phyloP scores from a whole-genome alignment of 2,329 filamentous ascomycete genomes.

The Colletotrichum costaricense region DNA sequence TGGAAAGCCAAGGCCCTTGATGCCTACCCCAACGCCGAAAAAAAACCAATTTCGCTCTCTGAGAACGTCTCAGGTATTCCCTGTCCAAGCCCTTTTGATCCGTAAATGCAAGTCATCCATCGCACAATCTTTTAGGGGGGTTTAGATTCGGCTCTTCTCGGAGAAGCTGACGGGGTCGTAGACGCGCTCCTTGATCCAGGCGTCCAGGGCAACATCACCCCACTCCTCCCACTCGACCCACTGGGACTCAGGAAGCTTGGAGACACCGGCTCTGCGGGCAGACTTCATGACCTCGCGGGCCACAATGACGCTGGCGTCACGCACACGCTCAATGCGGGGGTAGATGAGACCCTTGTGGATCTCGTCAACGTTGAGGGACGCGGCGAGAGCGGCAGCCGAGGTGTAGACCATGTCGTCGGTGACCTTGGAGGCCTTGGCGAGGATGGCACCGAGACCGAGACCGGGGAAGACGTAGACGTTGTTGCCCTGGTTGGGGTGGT shows the following conservation, averaged over 20 bases:
- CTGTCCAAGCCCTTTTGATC: constrained; percentile 18
- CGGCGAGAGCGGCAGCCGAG: constrained; percentile 83
- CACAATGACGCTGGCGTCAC: constrained; percentile 88
- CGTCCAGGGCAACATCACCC: constrained; percentile 71
- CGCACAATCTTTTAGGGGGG: neutral
- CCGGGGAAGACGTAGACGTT: constrained; percentile 96
- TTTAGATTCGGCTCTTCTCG: constrained; percentile 41
- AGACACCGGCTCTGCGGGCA: constrained; percentile 84
- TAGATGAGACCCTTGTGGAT: constrained; percentile 88
- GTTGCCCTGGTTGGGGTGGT: constrained; percentile 87
- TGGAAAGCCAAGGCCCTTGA: constrained; percentile 25
- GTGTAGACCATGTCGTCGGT: constrained; percentile 98
- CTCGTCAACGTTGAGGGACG: constrained; percentile 84
- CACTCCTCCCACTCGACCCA: constrained; percentile 80
- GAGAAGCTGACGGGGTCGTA: constrained; percentile 67
- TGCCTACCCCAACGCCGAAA: constrained; percentile 34
- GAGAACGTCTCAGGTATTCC: constrained; percentile 31
- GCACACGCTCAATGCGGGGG: constrained; percentile 89
- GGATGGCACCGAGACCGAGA: constrained; percentile 91
- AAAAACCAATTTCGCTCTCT: constrained; percentile 22
- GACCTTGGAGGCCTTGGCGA: constrained; percentile 86
- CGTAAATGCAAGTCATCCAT: constrained; percentile 32
- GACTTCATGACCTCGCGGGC: constrained; percentile 94
- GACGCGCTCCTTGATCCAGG: constrained; percentile 69
- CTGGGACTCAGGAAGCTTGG: constrained; percentile 73